A percentile compares a stretch with the other conserved stretches of the same genome.
Conservation (phyloP, 2,329 filamentous ascomycete species). For the Stagonosporopsis chrysanthemi region DNA sequence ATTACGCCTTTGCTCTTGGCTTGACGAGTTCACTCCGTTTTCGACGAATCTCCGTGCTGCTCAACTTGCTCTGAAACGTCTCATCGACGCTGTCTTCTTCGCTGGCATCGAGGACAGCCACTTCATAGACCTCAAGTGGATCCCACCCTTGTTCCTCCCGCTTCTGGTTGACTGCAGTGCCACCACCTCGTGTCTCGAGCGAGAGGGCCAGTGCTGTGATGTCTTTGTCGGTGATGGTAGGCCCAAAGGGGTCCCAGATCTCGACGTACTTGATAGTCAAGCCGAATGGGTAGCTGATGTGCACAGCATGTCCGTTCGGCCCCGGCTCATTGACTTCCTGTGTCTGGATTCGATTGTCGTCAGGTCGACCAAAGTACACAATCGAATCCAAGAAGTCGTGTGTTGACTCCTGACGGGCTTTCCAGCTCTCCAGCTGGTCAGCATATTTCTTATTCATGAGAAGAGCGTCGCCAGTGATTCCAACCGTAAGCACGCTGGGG, state of each 20-base stretch:
- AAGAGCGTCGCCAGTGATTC: constrained; percentile 87
- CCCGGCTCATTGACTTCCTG: constrained; percentile 57
- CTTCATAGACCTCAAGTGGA: constrained; percentile 80
- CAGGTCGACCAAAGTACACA: constrained; percentile 64
- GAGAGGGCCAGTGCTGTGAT: constrained; percentile 87
- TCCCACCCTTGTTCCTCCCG: constrained; percentile 78
- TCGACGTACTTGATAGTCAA: constrained; percentile 80
- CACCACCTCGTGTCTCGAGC: constrained; percentile 84
- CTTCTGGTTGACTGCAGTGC: constrained; percentile 84
- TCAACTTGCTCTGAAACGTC: constrained; percentile 83
- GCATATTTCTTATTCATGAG: constrained; percentile 89
- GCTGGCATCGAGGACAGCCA: constrained; percentile 81
- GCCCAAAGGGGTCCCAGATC: constrained; percentile 88
- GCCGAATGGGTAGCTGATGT: constrained; percentile 66
- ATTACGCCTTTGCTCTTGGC: constrained; percentile 34
- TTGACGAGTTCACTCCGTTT: constrained; percentile 42
- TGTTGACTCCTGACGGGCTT: constrained; percentile 71
- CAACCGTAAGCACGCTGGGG: constrained; percentile 72
- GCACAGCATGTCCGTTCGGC: constrained; percentile 62
- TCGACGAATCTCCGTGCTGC: constrained; percentile 81
- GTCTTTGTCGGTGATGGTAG: constrained; percentile 81
- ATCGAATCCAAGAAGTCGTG: constrained; percentile 73
- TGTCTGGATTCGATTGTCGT: constrained; percentile 51
- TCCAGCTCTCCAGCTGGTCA: constrained; percentile 82
- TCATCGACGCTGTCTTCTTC: constrained; percentile 60